Evolutionary conservation across 371 early-diverging fungal species (phyloP).

Genomic region (Umbelopsis sp.): DNA sequence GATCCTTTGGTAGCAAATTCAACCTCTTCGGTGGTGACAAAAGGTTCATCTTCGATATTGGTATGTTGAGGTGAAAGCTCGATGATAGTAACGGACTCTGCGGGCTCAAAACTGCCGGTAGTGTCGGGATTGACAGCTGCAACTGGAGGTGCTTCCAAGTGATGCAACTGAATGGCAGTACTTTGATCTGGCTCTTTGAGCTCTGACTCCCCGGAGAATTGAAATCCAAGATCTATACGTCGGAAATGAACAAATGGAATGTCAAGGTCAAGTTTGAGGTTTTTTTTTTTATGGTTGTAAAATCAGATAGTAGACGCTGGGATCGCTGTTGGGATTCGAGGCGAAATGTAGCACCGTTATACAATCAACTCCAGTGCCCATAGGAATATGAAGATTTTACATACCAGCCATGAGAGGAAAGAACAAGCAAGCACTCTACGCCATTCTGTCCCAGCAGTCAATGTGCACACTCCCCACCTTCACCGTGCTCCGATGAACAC

Average conservation of each 20-base stretch:
- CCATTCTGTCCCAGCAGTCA: too few species aligned
- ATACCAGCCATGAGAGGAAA: neutral
- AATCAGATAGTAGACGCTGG: too few species aligned
- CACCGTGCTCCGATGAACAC: neutral
- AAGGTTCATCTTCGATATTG: neutral
- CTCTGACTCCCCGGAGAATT: constrained; percentile 18
- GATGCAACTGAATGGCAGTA: neutral
- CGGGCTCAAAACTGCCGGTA: neutral
- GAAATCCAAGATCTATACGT: constrained; percentile 13
- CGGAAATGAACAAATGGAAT: neutral
- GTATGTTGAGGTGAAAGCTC: neutral
- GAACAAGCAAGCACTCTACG: neutral
- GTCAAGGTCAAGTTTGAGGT: too few species aligned
- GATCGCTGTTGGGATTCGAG: too few species aligned
- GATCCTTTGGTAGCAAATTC: constrained; percentile 1
- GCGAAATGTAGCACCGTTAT: neutral
- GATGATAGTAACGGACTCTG: neutral
- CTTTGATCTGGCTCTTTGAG: constrained; percentile 13
- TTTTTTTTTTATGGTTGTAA: too few species aligned
- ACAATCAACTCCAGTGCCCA: neutral
- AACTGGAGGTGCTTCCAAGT: neutral
- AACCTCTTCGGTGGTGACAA: neutral
- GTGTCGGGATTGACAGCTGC: neutral
- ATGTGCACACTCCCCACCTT: too few species aligned
- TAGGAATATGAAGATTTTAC: neutral